These are phyloP conservation scores for Puya raimondii DNA, from an alignment of 176 grass and related monocot species.

Conservation along the genomic window DNA sequence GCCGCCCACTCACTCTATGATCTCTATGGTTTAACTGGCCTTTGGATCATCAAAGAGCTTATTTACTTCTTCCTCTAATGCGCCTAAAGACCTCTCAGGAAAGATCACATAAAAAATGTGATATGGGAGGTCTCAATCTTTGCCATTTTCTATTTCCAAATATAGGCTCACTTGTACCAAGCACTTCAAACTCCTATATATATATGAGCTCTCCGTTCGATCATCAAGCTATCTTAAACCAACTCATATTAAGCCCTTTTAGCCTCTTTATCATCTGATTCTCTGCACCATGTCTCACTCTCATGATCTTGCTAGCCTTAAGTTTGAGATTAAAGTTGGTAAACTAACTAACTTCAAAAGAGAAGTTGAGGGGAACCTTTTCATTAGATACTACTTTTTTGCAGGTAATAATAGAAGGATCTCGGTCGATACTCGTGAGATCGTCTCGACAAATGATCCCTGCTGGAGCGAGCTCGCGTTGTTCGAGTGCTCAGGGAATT, in stretches of 20 bases:
- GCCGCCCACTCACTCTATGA: not conserved
- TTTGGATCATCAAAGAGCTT: not conserved
- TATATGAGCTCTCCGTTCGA: not conserved
- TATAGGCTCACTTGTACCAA: not conserved
- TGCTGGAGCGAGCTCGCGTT: constrained; percentile 25
- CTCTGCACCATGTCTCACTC: constrained; percentile 15
- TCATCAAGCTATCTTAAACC: not conserved
- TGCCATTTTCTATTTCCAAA: not conserved
- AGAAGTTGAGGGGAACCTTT: constrained; percentile 7
- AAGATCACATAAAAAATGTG: not conserved
- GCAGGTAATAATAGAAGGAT: constrained; percentile 33
- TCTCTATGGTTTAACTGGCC: not conserved
- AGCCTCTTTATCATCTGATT: not conserved
- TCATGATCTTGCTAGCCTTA: constrained; percentile 17
- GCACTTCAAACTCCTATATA: not conserved
- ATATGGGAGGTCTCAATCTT: not conserved
- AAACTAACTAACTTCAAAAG: constrained; percentile 17
- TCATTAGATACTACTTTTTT: constrained; percentile 43
- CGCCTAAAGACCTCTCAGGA: not conserved
- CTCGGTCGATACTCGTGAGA: constrained; percentile 44
- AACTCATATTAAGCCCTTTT: not conserved
- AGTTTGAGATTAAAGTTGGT: constrained; percentile 36
- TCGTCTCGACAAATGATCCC: constrained; percentile 22
- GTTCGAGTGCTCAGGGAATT: not conserved
- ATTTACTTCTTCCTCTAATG: not conserved